phyloP scores from a whole-genome alignment of 768 basidiomycete genomes.

The Cantharellus anzutake region DNA sequence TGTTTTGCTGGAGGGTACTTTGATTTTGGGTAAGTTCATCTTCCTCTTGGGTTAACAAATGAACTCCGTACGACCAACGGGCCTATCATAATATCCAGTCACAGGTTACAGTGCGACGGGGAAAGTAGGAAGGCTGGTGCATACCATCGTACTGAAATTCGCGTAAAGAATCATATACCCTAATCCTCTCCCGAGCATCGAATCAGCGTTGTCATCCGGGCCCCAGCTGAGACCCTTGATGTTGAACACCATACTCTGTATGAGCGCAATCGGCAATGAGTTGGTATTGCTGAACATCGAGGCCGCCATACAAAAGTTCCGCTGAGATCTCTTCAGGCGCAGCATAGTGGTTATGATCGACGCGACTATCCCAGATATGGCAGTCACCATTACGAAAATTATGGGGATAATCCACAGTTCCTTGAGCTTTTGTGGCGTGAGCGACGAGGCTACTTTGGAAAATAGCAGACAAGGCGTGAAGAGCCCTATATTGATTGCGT shows the following conservation, averaged over 20 bases:
- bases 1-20: no score
- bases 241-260: no score
- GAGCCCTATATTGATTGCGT: background rate
- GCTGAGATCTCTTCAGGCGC: constrained; percentile 17
- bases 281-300: constrained; percentile 7
- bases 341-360: background rate
- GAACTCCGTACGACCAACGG: background rate
- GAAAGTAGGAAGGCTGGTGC: no score
- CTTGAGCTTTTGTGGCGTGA: constrained; percentile 18
- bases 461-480: constrained; percentile 12
- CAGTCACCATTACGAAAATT: background rate
- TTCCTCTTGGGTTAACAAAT: background rate
- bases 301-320: background rate
- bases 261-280: no score
- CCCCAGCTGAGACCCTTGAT: no score
- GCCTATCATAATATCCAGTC: no score
- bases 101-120: no score
- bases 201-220: no score
- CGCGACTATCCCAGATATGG: background rate
- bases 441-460: constrained; percentile 24
- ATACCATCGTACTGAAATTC: no score
- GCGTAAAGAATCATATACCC: no score
- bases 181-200: no score
- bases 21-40: background rate
- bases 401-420: constrained; percentile 7